A percentile compares a stretch with the other conserved stretches of the same genome.
Conservation (phyloP, 495 filamentous ascomycete genomes). For the Aspergillus asperescens region DNA sequence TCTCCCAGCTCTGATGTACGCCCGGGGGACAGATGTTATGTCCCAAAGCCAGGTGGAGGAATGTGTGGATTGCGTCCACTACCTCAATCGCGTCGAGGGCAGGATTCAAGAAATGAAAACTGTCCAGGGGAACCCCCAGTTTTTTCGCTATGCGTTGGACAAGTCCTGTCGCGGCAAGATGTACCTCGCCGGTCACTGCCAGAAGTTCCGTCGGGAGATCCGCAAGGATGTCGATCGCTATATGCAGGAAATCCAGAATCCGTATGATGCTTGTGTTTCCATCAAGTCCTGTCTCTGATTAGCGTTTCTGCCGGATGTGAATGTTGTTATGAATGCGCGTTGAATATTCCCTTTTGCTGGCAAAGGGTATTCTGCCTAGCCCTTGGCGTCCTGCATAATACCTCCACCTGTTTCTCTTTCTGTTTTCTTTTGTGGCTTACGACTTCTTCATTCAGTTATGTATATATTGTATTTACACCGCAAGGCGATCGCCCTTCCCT, state of each 20-base stretch:
- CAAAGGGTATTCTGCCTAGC: no score
- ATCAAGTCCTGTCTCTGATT: conserved; percentile 4
- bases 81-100: conserved; percentile 7
- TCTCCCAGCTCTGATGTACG: not conserved
- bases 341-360: no score
- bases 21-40: not conserved
- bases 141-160: conserved; percentile 14
- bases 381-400: no score
- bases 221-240: conserved; percentile 1
- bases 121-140: conserved; percentile 7
- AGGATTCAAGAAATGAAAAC: not conserved
- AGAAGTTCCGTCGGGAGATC: conserved; percentile 8
- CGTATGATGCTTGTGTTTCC: conserved; percentile 10
- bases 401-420: no score
- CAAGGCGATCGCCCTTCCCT: no score
- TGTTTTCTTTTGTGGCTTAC: no score
- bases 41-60: not conserved
- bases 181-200: conserved; percentile 6
- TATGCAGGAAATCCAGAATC: conserved; percentile 6
- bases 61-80: conserved; percentile 15
- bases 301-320: not conserved
- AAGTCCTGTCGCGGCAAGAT: conserved; percentile 9
- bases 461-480: no score
- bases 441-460: no score
- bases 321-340: no score